Evolutionary conservation across 257 asterid species (phyloP).

Genomic region (Agastache rugosa): DNA sequence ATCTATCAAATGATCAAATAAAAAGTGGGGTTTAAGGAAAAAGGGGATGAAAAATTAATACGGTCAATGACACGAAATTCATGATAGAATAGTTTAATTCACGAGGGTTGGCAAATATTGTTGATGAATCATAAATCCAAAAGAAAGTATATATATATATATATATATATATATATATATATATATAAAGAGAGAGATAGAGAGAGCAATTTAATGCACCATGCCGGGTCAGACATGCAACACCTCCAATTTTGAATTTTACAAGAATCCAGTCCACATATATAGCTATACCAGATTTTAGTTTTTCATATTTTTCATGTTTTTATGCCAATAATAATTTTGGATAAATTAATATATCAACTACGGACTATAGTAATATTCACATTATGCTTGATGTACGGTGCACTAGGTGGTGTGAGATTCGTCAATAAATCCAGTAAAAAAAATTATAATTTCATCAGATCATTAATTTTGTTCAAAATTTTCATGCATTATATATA

Average conservation of each 20-base stretch:
- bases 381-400: too few species aligned
- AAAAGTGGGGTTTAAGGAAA: neutral
- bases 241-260: conserved; percentile 5
- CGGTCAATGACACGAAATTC: conserved; percentile 16
- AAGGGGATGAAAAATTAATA: neutral
- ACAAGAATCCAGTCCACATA: neutral
- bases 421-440: too few species aligned
- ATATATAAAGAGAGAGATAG: too few species aligned
- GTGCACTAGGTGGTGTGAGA: too few species aligned
- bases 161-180: neutral
- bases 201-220: conserved; percentile 33
- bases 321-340: conserved; percentile 5
- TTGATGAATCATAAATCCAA: conserved; percentile 29
- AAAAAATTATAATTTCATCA: too few species aligned
- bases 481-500: too few species aligned
- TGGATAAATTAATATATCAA: neutral
- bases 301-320: neutral
- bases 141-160: neutral
- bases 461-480: too few species aligned
- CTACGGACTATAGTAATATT: too few species aligned
- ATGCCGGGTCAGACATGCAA: conserved; percentile 40
- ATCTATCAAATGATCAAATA: conserved; percentile 6
- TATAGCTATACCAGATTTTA: neutral
- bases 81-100: conserved; percentile 25
- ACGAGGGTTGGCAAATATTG: conserved; percentile 26